phyloP scores from a whole-genome alignment of 2,329 filamentous ascomycete genomes.

The Paecilomyces fulvus region DNA sequence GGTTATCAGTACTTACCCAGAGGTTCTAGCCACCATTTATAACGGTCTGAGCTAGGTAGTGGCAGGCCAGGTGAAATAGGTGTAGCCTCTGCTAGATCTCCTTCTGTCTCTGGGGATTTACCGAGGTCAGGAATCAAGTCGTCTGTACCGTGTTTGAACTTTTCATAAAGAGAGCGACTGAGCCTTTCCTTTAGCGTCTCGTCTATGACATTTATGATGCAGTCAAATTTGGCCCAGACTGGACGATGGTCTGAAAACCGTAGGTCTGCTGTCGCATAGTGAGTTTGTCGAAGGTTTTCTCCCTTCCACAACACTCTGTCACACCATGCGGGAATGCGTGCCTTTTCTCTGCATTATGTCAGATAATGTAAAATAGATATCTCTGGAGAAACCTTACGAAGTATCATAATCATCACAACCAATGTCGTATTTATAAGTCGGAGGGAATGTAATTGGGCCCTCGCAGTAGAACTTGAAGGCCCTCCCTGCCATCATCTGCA shows the following conservation, averaged over 20 bases:
- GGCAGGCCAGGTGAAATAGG: constrained; percentile 70
- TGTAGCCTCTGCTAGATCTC: constrained; percentile 73
- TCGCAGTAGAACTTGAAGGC: constrained; percentile 91
- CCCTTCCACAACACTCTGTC: constrained; percentile 88
- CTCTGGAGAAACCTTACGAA: constrained; percentile 51
- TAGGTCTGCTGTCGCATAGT: constrained; percentile 75
- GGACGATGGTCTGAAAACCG: constrained; percentile 94
- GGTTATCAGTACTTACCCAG: constrained; percentile 37
- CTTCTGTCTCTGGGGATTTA: constrained; percentile 31
- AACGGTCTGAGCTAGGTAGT: constrained; percentile 52
- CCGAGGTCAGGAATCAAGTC: constrained; percentile 25
- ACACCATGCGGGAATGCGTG: constrained; percentile 92
- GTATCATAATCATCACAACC: constrained; percentile 85
- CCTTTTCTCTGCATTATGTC: constrained; percentile 61
- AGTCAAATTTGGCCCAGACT: constrained; percentile 83
- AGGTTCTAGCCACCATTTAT: constrained; percentile 56
- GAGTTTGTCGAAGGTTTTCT: constrained; percentile 67
- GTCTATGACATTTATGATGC: constrained; percentile 71
- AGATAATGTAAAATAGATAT: neutral
- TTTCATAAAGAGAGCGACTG: constrained; percentile 64
- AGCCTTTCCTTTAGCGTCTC: constrained; percentile 64
- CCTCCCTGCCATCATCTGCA: constrained; percentile 90
- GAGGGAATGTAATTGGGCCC: constrained; percentile 75
- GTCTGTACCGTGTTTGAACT: constrained; percentile 56
- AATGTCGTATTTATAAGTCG: constrained; percentile 93